Base-by-base conservation (phyloP, 176 grass and related monocot species). In the Bolboschoenus planiculmis region DNA sequence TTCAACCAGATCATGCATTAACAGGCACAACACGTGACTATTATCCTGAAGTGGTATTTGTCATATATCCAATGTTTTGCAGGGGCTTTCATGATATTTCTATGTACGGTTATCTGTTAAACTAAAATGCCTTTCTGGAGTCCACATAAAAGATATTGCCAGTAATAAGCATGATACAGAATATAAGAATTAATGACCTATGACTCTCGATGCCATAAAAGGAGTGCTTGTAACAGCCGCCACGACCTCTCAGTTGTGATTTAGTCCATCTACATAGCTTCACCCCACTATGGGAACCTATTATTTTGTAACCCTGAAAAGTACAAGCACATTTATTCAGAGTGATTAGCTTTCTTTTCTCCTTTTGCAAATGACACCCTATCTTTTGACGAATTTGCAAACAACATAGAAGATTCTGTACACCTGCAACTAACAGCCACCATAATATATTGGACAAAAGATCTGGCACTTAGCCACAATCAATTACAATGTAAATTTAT, bases 121-220 rank as follows among this genome's bases (percentile, higher is more conserved):
- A 27, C 14, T 76, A 13, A 18, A 8, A 50, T 29, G 43, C 24
- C 26, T 30, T 76, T 76, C 4, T 68, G 15, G 26, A 51, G 68
- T 27, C 46, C 24, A 36, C 34, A 3, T 48, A 42, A 76, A 24
- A 73, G 20, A 14, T 13, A 76, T 48, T 30, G 42, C 40, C 71
- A 31, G 51, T 40, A 57, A 80, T 57, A 59, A 80, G 35, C 9
- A 80, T 80, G 33, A 40, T 73, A 34, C 60, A 82, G 20, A 62
- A 29, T 24, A 40, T 13, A 82, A 21, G 18, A 31, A 14, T 14
- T 54, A 63, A 86, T 78, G 60, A 97, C 95, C 95, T 98, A 67
- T 98, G 95, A 79, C 95, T 98, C 77, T 98, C 95, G 56, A 98
- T 98, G 65, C 95, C 95, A 81, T 98, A 98, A 93, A 98, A 98